A percentile compares a stretch with the other conserved stretches of the same genome.
Evolutionary conservation across 805 yeast genomes (phyloP).

Genomic region (Ogataea populi-albae): DNA sequence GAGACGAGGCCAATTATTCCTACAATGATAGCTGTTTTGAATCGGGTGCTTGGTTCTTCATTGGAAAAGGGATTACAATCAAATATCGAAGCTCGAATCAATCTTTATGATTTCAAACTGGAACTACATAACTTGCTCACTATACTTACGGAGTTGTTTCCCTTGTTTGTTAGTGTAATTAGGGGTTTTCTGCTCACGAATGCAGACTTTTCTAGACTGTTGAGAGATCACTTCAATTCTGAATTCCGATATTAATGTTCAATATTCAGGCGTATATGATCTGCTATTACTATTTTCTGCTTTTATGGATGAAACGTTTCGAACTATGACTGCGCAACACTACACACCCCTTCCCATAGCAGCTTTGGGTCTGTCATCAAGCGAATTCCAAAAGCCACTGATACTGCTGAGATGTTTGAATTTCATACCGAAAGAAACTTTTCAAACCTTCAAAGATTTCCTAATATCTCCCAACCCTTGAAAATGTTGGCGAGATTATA

Average conservation of each 20-base stretch:
- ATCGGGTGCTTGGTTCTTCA: neutral
- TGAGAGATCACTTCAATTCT: constrained; percentile 18
- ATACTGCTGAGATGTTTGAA: constrained; percentile 57
- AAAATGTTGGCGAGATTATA: constrained; percentile 30
- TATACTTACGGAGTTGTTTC: constrained; percentile 18
- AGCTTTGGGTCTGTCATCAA: constrained; percentile 21
- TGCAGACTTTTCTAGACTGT: constrained; percentile 15
- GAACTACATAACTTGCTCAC: constrained; percentile 12
- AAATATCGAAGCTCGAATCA: constrained; percentile 13
- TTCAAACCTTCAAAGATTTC: constrained; percentile 27
- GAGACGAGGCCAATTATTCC: neutral
- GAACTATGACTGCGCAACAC: constrained; percentile 42
- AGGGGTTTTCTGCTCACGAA: constrained; percentile 15
- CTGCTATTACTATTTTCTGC: constrained; percentile 37
- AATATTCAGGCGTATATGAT: constrained; percentile 3
- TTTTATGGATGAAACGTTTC: constrained; percentile 48
- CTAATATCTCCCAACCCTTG: constrained; percentile 34
- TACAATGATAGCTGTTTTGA: constrained; percentile 1
- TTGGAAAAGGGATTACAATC: neutral
- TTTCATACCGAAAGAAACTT: constrained; percentile 34
- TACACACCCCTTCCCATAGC: constrained; percentile 33
- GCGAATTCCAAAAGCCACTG: constrained; percentile 35
- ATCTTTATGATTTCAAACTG: constrained; percentile 5
- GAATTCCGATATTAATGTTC: neutral
- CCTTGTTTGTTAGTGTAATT: constrained; percentile 13